phyloP scores from a whole-genome alignment of 1,284 basidiomycete genomes.

The Kwoniella shivajii region DNA sequence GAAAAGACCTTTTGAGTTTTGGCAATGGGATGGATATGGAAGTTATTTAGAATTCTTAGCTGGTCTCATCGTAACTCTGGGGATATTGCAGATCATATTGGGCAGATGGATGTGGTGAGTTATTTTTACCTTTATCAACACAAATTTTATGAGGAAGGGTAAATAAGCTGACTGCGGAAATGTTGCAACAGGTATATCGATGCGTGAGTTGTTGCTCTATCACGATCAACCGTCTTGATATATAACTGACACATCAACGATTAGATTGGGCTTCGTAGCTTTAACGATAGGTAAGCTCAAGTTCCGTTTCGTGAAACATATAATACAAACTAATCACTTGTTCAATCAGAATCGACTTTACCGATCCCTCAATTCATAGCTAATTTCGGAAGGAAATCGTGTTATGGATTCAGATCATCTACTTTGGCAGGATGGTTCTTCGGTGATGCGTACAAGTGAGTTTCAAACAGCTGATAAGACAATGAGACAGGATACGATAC shows the following conservation, averaged over 20 bases:
- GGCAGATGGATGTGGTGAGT: slow-evolving; percentile 49
- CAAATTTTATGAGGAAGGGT: background rate
- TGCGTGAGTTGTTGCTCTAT: slow-evolving; percentile 33
- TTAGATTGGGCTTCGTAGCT: slow-evolving; percentile 57
- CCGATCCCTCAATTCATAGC: slow-evolving; percentile 59
- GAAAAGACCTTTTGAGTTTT: slow-evolving; percentile 54
- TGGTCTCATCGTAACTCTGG: slow-evolving; percentile 53
- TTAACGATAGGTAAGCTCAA: slow-evolving; percentile 53
- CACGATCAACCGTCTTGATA: background rate
- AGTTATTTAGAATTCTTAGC: slow-evolving; percentile 58
- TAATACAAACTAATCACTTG: background rate
- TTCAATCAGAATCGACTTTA: slow-evolving; percentile 55
- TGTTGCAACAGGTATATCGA: slow-evolving; percentile 42
- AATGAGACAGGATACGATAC: background rate
- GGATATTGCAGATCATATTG: slow-evolving; percentile 43
- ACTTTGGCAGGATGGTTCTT: slow-evolving; percentile 56
- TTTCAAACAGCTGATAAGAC: background rate
- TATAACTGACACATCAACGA: slow-evolving; percentile 29
- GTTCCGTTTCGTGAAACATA: background rate
- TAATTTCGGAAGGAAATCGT: slow-evolving; percentile 56
- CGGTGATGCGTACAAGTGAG: slow-evolving; percentile 54
- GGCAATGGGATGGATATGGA: slow-evolving; percentile 55
- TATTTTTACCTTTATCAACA: background rate
- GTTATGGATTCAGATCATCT: slow-evolving; percentile 57
- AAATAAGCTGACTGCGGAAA: background rate